A percentile compares a stretch with the other conserved stretches of the same genome.
phyloP scores from a whole-genome alignment of 2,329 filamentous ascomycete species.

The Cytospora schulzeri region DNA sequence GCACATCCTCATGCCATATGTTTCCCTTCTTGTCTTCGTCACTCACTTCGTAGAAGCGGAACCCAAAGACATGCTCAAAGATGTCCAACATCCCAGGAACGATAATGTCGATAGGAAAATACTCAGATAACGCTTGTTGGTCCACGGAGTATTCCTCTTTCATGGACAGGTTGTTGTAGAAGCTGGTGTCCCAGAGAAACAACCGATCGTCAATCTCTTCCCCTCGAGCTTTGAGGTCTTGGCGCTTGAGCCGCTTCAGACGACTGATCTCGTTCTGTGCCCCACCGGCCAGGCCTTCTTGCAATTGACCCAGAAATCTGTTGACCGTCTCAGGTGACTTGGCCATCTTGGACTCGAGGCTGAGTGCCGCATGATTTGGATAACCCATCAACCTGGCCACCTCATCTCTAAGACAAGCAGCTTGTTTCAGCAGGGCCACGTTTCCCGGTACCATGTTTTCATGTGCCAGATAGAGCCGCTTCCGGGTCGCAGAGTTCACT shows the following conservation, averaged over 20 bases:
- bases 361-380: slow-evolving; percentile 57
- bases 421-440: slow-evolving; percentile 52
- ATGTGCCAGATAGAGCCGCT: slow-evolving; percentile 14
- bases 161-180: slow-evolving; percentile 52
- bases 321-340: slow-evolving; percentile 56
- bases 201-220: slow-evolving; percentile 45
- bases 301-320: not conserved
- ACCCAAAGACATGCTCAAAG: slow-evolving; percentile 15
- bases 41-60: slow-evolving; percentile 8
- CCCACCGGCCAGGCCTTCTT: not conserved
- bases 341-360: slow-evolving; percentile 62
- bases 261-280: slow-evolving; percentile 46
- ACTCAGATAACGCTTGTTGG: slow-evolving; percentile 7
- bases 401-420: slow-evolving; percentile 58
- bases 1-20: slow-evolving; percentile 23
- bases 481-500: slow-evolving; percentile 13
- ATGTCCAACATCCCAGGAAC: slow-evolving; percentile 12
- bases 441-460: slow-evolving; percentile 25
- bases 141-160: not conserved
- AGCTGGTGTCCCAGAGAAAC: slow-evolving; percentile 58
- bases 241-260: slow-evolving; percentile 53
- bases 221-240: slow-evolving; percentile 36
- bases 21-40: not conserved
- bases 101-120: slow-evolving; percentile 18
- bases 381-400: slow-evolving; percentile 58